Conservation (phyloP, 1,284 basidiomycete genomes). For the Ustilago cynodontis region DNA sequence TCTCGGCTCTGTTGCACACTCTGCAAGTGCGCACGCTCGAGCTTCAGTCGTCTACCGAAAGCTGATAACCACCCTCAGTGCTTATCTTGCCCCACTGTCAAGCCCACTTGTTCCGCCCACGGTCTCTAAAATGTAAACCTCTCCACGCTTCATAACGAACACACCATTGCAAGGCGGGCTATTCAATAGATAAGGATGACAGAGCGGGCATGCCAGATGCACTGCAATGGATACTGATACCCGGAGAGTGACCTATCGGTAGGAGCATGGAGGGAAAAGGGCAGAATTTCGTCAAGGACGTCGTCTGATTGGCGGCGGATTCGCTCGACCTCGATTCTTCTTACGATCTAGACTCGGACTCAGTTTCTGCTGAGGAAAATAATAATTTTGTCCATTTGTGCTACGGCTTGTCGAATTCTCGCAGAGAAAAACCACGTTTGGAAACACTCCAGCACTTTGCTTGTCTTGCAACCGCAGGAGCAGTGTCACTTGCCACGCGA, state of each 20-base stretch:
- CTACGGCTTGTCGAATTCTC: no score
- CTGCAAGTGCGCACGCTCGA: neutral
- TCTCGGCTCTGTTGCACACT: neutral
- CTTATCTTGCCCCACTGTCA: no score
- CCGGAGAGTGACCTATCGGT: neutral
- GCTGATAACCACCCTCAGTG: neutral
- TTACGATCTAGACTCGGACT: conserved; percentile 25
- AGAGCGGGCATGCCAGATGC: no score
- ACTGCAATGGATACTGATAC: no score
- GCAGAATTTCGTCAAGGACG: neutral
- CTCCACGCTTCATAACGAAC: no score
- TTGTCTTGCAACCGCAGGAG: neutral
- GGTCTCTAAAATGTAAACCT: no score
- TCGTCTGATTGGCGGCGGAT: conserved; percentile 22
- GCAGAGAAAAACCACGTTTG: no score
- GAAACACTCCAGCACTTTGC: no score
- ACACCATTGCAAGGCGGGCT: no score
- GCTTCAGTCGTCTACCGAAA: neutral
- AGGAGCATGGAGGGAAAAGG: neutral
- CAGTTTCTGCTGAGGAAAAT: neutral
- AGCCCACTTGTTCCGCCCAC: no score
- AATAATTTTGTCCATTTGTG: no score
- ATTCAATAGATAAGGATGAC: neutral
- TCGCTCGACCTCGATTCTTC: conserved; percentile 17
- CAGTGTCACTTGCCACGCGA: conserved; percentile 15